Evolutionary conservation across 371 early-diverging fungal genomes (phyloP).

Genomic region (Batkoa obscura): DNA sequence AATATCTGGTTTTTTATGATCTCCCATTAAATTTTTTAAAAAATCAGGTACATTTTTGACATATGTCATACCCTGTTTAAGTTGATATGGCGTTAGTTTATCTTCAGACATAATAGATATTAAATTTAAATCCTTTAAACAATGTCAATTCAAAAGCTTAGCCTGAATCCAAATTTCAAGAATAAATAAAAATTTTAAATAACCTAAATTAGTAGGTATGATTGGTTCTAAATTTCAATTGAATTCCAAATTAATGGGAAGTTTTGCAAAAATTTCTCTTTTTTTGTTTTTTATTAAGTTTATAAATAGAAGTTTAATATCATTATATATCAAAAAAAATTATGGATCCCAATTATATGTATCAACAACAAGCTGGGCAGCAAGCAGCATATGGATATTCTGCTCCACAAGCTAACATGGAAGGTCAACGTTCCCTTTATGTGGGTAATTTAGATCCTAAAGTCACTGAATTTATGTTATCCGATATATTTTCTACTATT

Average conservation of each 20-base stretch:
- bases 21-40: neutral
- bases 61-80: neutral
- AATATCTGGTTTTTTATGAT: slow-evolving; percentile 1
- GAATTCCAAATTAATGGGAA: neutral
- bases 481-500: slow-evolving; percentile 49
- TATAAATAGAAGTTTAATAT: neutral
- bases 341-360: neutral
- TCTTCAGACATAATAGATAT: neutral
- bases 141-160: neutral
- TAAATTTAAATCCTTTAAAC: slow-evolving; percentile 1
- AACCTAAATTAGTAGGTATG: neutral
- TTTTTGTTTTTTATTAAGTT: neutral
- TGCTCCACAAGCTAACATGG: slow-evolving; percentile 7
- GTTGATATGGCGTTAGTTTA: neutral
- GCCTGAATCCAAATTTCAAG: neutral
- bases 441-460: slow-evolving; percentile 77
- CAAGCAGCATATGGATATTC: slow-evolving; percentile 3
- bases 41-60: slow-evolving; percentile 3
- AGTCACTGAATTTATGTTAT: slow-evolving; percentile 53
- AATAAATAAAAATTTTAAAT: too few relatives aligned
- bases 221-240: neutral
- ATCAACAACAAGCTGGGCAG: slow-evolving; percentile 8
- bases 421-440: slow-evolving; percentile 45
- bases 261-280: neutral
- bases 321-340: neutral